Base-by-base conservation (phyloP, 345 rosid species). In the Cardamine chenopodiifolia region DNA sequence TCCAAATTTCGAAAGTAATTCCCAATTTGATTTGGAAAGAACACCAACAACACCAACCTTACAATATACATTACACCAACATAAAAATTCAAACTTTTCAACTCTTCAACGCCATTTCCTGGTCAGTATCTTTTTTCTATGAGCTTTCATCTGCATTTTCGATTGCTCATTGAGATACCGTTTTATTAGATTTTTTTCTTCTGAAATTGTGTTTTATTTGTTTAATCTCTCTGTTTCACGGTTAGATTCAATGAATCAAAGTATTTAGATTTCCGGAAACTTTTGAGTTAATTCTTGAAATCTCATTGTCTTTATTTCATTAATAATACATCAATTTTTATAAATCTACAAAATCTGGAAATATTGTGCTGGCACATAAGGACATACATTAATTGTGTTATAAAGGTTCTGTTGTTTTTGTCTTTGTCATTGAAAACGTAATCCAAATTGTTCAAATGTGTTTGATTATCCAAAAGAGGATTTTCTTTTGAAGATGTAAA, bases 1-100 rank as follows among this genome's bases (percentile, higher is more conserved):
- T 62, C 0, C 9, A 42, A 62, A 42, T 25, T 23, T 42, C 5
- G 23, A 63, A 57, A 12, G 32, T 69, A 9, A 50, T 19, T 32
- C 48, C 22, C 11, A 55, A 32, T 15, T 55, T 65, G 73, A 58
- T 74, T 58, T 15, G 44, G 59, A 74, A 26, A 66, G 34, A 58
- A 66, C 72, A 64, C 28, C 37, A 54, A 7, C 3, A 29, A 31
- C 13, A 61, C 40, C 65, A 44, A 55, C 29, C 65, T 25, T 64
- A 65, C 70, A 72, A 62, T 73, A 17, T 12, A 35, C 42, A 66
- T 56, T 66, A 56, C 59, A 57, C 37, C 67, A 61, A 58, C 78
- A 66, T 4, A 15, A 39, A 66, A 37, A 9, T 26, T 57, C 48
- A 44, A 54, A 29, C 61, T 50, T 28, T 39, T 59, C 17, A 34